Evolutionary conservation across 2,329 filamentous ascomycete species (phyloP).

Genomic region (Pseudocercospora fuligena): DNA sequence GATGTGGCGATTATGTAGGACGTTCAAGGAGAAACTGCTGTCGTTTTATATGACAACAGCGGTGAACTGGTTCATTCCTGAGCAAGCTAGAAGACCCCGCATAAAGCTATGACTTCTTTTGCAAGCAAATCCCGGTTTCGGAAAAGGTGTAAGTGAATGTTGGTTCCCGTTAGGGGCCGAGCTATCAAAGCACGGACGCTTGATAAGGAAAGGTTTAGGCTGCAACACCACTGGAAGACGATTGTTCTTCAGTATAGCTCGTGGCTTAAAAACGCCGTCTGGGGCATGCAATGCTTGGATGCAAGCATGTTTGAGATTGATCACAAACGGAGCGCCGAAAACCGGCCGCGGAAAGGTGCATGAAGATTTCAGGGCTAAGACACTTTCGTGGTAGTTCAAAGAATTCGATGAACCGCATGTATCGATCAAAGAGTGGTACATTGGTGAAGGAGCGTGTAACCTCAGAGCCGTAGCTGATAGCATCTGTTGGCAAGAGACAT

Average conservation of each 20-base stretch:
- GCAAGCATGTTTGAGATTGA: not conserved
- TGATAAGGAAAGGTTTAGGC: not conserved
- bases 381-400: too few species aligned
- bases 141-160: conserved; percentile 3
- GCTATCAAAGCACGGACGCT: not conserved
- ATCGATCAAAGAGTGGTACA: too few species aligned
- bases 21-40: not conserved
- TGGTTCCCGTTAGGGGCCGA: not conserved
- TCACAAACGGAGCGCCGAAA: not conserved
- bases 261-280: not conserved
- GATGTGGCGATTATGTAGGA: not conserved
- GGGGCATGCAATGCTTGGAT: not conserved
- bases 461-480: too few species aligned
- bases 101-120: not conserved
- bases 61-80: not conserved
- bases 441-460: too few species aligned
- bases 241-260: not conserved
- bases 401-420: too few species aligned
- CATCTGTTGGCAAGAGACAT: too few species aligned
- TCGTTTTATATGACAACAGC: not conserved
- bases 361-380: not conserved
- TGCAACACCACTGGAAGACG: not conserved
- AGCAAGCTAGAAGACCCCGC: conserved; percentile 6
- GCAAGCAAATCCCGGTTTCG: conserved; percentile 1
- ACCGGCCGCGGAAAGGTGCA: not conserved